Base-by-base conservation (phyloP, 2,329 filamentous ascomycete species). In the Sporothrix globosa region DNA sequence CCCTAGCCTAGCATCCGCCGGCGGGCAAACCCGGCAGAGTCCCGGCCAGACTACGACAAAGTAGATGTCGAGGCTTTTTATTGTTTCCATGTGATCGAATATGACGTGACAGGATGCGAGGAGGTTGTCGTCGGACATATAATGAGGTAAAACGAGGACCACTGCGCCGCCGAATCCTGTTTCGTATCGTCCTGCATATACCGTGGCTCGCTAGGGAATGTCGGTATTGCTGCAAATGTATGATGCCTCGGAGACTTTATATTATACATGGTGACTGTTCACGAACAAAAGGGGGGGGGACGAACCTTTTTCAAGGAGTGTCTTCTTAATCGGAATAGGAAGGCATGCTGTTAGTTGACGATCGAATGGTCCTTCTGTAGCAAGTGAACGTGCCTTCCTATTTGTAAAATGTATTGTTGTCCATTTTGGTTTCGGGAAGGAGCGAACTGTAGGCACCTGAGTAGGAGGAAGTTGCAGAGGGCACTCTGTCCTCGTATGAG, bases 81-180 rank as follows among this genome's bases (percentile, higher is more conserved):
- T 44, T n/a, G 39, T 44, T 61, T 61, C 39, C 34, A 61, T 44
- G 56, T 61, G 56, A 61, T 44, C n/a, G 44, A 24, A 60, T 24
- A 41, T 48, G 60, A 63, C 41, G 41, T 48, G 41, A 14, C 21
- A 48, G 6, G 60, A 46, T 21, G 4, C 6, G 41, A 30, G 24
- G 60, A 13, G 21, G 39, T 13, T 61, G 34, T 44, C 34, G 56
- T 24, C n/a, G 39, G n/a, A 34, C 34, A 34, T 34, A 34, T 13
- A 19, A 61, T 21, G n/a, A 24, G 10, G 56, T 61, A 14, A 44
- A 10, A 61, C 10, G n/a, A 44, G 56, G 34, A 61, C 9, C n/a
- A 6, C n/a, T n/a, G 39, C n/a, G 58, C 58, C 58, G 39, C 21
- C 41, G 56, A 61, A 27, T 19, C n/a, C 39, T 27, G 39, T 13